These are phyloP conservation scores for Saccharata proteae DNA, from an alignment of 2,329 filamentous ascomycete genomes.

Conservation along the genomic window DNA sequence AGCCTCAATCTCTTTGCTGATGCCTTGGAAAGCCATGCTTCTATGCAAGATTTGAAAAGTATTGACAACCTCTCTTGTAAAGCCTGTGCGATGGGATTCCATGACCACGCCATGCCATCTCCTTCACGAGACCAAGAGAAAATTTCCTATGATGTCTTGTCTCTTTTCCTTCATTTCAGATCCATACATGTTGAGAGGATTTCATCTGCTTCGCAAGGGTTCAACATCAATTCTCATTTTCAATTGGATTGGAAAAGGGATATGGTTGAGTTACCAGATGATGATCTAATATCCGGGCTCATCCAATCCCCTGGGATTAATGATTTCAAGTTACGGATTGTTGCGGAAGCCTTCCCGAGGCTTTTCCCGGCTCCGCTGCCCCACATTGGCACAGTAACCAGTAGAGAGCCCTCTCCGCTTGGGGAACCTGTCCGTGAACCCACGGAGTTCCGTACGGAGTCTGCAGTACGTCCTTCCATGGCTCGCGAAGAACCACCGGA, in stretches of 20 bases:
- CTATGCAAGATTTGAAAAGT: slow-evolving; percentile 31
- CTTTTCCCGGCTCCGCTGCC: slow-evolving; percentile 32
- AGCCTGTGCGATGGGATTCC: slow-evolving; percentile 22
- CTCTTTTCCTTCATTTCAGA: slow-evolving; percentile 48
- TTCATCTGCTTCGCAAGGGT: slow-evolving; percentile 8
- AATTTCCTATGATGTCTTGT: slow-evolving; percentile 35
- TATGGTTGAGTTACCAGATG: slow-evolving; percentile 49
- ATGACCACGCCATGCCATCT: slow-evolving; percentile 17
- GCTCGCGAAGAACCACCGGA: too few relatives aligned
- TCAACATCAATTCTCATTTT: slow-evolving; percentile 3
- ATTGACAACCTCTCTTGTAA: slow-evolving; percentile 33
- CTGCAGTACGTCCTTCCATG: too few relatives aligned
- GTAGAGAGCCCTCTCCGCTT: slow-evolving; percentile 16
- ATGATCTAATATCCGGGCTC: slow-evolving; percentile 35
- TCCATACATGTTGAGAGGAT: slow-evolving; percentile 39
- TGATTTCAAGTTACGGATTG: slow-evolving; percentile 40
- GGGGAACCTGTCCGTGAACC: too few relatives aligned
- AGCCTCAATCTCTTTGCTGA: slow-evolving; percentile 43
- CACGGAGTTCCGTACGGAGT: slow-evolving; percentile 19
- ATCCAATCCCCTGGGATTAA: slow-evolving; percentile 44
- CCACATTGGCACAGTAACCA: slow-evolving; percentile 26
- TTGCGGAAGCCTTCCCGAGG: slow-evolving; percentile 39
- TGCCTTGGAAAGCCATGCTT: slow-evolving; percentile 29
- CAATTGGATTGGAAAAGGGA: slow-evolving; percentile 45
- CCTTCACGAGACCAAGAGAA: slow-evolving; percentile 26